These are phyloP conservation scores for Hyaloperonospora arabidopsidis DNA, from an alignment of 352 stramenopile genomes.

Conservation along the genomic window DNA sequence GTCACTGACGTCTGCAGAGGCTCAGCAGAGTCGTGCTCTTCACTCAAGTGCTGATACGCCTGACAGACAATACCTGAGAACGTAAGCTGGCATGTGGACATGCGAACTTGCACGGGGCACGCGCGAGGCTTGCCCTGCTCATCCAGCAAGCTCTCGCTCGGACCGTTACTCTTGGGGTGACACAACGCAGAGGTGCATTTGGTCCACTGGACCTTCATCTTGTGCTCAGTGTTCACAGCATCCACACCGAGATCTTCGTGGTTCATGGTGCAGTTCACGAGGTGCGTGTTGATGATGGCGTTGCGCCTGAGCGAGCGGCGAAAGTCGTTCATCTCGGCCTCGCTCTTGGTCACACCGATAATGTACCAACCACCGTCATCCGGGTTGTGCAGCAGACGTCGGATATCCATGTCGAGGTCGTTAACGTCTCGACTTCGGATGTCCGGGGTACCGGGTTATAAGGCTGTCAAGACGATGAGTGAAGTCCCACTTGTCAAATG, in stretches of 20 bases:
- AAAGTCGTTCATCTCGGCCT: slow-evolving; percentile 68
- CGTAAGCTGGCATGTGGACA: slow-evolving; percentile 78
- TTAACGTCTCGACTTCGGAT: neutral
- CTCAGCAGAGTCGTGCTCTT: slow-evolving; percentile 69
- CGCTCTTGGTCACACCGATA: slow-evolving; percentile 65
- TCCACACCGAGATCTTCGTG: slow-evolving; percentile 45
- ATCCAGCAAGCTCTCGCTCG: slow-evolving; percentile 13
- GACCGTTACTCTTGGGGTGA: slow-evolving; percentile 50
- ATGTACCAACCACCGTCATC: slow-evolving; percentile 73
- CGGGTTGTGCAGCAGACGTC: slow-evolving; percentile 65
- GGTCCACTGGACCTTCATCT: slow-evolving; percentile 83
- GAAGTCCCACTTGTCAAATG: slow-evolving; percentile 26
- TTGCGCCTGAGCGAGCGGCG: slow-evolving; percentile 72
- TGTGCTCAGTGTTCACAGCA: slow-evolving; percentile 46
- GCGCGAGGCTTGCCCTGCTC: slow-evolving; percentile 29
- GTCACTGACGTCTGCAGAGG: slow-evolving; percentile 64
- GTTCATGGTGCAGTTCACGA: slow-evolving; percentile 79
- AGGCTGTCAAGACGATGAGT: slow-evolving; percentile 10
- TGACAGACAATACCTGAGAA: slow-evolving; percentile 65
- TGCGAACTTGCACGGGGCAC: slow-evolving; percentile 68
- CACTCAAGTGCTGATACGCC: slow-evolving; percentile 66
- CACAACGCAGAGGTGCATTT: slow-evolving; percentile 75
- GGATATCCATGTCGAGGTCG: slow-evolving; percentile 49
- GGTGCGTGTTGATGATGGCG: slow-evolving; percentile 78
- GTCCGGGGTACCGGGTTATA: slow-evolving; percentile 24